Conservation (phyloP, 208 protist genomes). For the Hexamita inflata region DNA sequence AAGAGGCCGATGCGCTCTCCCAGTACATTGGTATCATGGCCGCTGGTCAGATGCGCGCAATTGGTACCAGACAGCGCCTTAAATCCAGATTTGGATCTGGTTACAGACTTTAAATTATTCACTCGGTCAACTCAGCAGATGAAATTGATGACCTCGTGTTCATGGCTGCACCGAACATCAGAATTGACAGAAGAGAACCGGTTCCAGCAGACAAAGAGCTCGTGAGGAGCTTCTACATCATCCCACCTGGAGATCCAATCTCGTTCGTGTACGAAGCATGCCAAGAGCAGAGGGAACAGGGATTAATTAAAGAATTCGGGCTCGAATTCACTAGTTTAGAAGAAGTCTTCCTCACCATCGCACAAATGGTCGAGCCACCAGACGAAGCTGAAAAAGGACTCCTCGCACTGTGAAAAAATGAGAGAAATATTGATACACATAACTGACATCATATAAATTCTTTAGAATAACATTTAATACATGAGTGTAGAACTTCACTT, state of each 20-base stretch:
- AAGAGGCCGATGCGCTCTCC: constrained; percentile 79
- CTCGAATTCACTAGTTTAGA: constrained; percentile 16
- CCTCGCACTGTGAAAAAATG: too few species aligned
- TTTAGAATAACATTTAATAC: too few species aligned
- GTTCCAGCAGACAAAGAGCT: not conserved
- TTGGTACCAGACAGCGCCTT: constrained; percentile 36
- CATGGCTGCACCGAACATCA: not conserved
- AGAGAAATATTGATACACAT: too few species aligned
- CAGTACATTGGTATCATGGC: constrained; percentile 71
- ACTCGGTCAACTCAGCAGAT: not conserved
- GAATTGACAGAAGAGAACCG: not conserved
- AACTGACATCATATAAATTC: too few species aligned
- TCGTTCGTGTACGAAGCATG: not conserved
- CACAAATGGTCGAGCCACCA: constrained; percentile 10
- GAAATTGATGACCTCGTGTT: not conserved
- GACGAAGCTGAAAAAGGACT: too few species aligned
- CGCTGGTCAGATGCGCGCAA: constrained; percentile 32
- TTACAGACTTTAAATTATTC: constrained; percentile 31
- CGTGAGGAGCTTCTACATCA: not conserved
- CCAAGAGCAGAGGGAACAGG: not conserved
- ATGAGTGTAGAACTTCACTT: too few species aligned
- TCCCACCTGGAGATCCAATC: constrained; percentile 6
- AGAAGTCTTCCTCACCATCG: constrained; percentile 11
- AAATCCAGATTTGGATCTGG: constrained; percentile 44
- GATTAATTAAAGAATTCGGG: constrained; percentile 7